phyloP scores from a whole-genome alignment of 2,329 filamentous ascomycete species.

The Aspergillus texensis region DNA sequence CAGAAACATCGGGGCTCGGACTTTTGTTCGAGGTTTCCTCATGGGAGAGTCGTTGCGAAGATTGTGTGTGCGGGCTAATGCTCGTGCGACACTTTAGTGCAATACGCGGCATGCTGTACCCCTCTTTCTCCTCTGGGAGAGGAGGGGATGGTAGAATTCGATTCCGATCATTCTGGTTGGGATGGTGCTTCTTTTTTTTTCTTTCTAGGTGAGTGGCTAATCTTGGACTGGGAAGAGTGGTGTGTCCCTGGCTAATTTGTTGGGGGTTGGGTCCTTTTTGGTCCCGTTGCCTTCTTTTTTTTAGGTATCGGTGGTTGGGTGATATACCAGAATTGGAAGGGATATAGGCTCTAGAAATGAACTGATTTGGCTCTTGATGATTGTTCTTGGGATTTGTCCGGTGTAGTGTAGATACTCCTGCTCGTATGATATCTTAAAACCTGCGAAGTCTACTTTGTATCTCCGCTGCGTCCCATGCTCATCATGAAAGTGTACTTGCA shows the following conservation, averaged over 20 bases:
- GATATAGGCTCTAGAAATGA: not conserved
- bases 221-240: constrained; percentile 27
- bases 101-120: constrained; percentile 80
- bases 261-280: constrained; percentile 24
- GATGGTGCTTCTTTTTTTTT: constrained; percentile 68
- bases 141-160: constrained; percentile 67
- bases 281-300: constrained; percentile 5
- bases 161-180: constrained; percentile 91
- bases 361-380: not conserved
- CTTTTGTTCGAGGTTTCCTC: constrained; percentile 56
- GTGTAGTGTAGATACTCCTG: not conserved
- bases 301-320: constrained; percentile 15
- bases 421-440: not conserved
- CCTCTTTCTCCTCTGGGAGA: constrained; percentile 27
- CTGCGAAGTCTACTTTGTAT: not conserved
- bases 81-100: constrained; percentile 77
- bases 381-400: not conserved
- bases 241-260: constrained; percentile 36
- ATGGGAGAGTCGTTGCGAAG: constrained; percentile 94
- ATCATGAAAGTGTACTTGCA: not conserved
- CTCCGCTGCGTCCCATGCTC: not conserved
- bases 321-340: not conserved
- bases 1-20: constrained; percentile 77
- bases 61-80: constrained; percentile 66
- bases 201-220: constrained; percentile 29